Conservation (phyloP, 192 early-diverging fungal species). For the Rhizophagus clarus region DNA sequence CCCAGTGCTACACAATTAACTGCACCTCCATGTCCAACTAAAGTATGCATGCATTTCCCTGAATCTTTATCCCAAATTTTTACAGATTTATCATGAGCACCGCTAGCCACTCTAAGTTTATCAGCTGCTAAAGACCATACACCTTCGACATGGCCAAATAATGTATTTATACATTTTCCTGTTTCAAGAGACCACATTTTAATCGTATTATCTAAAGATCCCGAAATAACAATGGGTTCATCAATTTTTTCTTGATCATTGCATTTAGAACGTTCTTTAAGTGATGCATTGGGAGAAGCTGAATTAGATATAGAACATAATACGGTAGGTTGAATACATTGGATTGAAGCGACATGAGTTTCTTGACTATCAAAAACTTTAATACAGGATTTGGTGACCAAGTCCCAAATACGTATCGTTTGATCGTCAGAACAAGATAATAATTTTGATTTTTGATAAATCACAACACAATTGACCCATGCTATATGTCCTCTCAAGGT, state of each 20-base stretch:
- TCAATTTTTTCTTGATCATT: background rate
- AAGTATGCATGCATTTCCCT: conserved; percentile 67
- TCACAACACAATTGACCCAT: conserved; percentile 89
- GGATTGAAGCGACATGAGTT: conserved; percentile 71
- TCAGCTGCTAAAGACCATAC: conserved; percentile 83
- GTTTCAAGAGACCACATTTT: conserved; percentile 91
- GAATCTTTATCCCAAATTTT: conserved; percentile 79
- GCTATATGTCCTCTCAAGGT: conserved; percentile 84
- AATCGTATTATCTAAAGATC: conserved; percentile 82
- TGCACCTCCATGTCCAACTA: conserved; percentile 65
- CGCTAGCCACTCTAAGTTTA: conserved; percentile 68
- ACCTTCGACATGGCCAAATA: conserved; percentile 83
- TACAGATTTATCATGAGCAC: conserved; percentile 68
- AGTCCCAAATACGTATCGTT: conserved; percentile 84
- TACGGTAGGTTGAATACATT: conserved; percentile 54
- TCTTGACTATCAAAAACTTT: conserved; percentile 72
- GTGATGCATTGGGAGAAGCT: conserved; percentile 18
- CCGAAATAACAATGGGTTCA: conserved; percentile 71
- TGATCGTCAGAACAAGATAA: conserved; percentile 91
- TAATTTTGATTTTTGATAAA: conserved; percentile 65
- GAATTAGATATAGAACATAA: conserved; percentile 7
- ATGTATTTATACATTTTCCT: conserved; percentile 71
- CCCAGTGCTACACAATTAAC: conserved; percentile 82
- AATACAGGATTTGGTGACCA: conserved; percentile 69
- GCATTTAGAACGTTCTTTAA: background rate